Conservation (phyloP, 352 stramenopile species). For the Globisporangium rhizosaccharum region DNA sequence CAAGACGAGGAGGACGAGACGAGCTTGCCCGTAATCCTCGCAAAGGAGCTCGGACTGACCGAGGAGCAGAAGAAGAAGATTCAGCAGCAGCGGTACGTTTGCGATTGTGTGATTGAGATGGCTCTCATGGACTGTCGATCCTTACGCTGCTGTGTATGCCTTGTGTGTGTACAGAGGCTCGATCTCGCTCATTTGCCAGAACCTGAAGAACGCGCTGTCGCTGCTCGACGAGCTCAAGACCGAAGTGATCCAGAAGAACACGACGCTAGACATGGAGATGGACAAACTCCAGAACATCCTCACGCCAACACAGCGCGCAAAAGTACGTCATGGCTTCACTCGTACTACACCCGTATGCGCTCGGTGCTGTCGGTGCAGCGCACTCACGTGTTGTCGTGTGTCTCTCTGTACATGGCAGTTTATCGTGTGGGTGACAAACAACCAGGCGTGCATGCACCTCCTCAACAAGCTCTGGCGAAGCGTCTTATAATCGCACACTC, state of each 20-base stretch:
- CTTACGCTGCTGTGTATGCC: slow-evolving; percentile 3
- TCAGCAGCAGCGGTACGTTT: slow-evolving; percentile 80
- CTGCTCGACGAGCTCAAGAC: slow-evolving; percentile 87
- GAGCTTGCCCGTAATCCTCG: slow-evolving; percentile 86
- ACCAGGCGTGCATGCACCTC: slow-evolving; percentile 94
- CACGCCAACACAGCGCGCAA: slow-evolving; percentile 90
- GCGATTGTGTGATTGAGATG: not conserved
- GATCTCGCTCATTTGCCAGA: slow-evolving; percentile 82
- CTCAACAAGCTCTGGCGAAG: slow-evolving; percentile 95
- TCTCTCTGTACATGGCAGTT: slow-evolving; percentile 49
- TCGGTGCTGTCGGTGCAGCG: not conserved
- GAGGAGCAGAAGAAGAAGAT: slow-evolving; percentile 93
- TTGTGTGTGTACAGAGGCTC: slow-evolving; percentile 23
- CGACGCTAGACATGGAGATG: slow-evolving; percentile 92
- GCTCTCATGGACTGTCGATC: not conserved
- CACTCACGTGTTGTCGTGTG: slow-evolving; percentile 6
- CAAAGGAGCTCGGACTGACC: slow-evolving; percentile 84
- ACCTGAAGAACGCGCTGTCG: slow-evolving; percentile 81
- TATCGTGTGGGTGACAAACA: slow-evolving; percentile 95
- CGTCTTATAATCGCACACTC: slow-evolving; percentile 56
- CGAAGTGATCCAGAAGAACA: slow-evolving; percentile 88
- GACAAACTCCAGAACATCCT: slow-evolving; percentile 92
- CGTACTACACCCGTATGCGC: not conserved
- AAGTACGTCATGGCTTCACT: slow-evolving; percentile 29
- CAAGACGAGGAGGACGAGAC: slow-evolving; percentile 87